Percentiles rank a stretch among this genome's conserved stretches.
phyloP scores from a whole-genome alignment of 768 basidiomycete species.

The Mycena maculata region DNA sequence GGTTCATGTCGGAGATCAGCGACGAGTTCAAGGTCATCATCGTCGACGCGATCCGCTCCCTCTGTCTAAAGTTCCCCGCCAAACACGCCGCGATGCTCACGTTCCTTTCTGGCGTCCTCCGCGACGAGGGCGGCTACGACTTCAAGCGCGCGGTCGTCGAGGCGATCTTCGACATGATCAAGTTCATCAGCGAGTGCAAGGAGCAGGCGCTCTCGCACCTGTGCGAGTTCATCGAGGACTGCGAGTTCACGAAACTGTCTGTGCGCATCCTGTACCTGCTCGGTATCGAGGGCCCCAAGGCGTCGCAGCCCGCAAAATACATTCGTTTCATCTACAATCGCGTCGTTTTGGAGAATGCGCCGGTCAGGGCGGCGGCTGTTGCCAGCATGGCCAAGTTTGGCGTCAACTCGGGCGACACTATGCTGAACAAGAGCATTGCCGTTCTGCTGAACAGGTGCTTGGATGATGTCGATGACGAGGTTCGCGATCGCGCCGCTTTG shows the following conservation, averaged over 20 bases:
- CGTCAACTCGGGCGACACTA: constrained; percentile 82
- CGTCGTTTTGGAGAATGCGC: constrained; percentile 97
- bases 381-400: constrained; percentile 97
- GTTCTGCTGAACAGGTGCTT: constrained; percentile 92
- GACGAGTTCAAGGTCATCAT: constrained; percentile 99
- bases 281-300: constrained; percentile 95
- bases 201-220: constrained; percentile 97
- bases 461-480: constrained; percentile 99
- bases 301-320: constrained; percentile 97
- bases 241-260: constrained; percentile 98
- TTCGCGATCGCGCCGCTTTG: constrained; percentile 95
- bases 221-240: constrained; percentile 99
- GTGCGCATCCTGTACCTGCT: constrained; percentile 96
- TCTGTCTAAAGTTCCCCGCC: constrained; percentile 98
- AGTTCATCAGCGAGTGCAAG: constrained; percentile 94
- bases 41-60: constrained; percentile 96
- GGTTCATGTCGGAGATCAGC: constrained; percentile 99
- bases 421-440: constrained; percentile 85
- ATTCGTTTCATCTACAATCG: constrained; percentile 99
- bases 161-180: constrained; percentile 99
- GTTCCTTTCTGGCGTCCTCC: constrained; percentile 95
- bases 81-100: constrained; percentile 98
- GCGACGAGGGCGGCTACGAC: constrained; percentile 99
- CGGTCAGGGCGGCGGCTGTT: constrained; percentile 96
- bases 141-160: constrained; percentile 99